Evolutionary conservation across 352 stramenopile species (phyloP).

Genomic region (Pythium scleroteichum): DNA sequence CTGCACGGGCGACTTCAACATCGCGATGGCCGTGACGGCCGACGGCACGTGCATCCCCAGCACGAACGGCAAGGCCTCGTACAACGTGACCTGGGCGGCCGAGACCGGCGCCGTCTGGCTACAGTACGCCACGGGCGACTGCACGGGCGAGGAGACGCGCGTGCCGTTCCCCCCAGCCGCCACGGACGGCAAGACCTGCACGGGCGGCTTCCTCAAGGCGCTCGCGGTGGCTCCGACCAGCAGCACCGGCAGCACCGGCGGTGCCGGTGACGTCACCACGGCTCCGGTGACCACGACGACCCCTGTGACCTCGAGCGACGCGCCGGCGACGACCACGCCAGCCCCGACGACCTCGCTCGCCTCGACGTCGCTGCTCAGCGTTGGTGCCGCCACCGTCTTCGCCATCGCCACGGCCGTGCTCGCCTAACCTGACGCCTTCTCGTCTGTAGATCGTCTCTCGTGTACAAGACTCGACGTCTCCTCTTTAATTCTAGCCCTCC

Average conservation of each 20-base stretch:
- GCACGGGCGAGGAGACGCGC: slow-evolving; percentile 10
- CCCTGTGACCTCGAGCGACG: background rate
- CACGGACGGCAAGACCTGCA: slow-evolving; percentile 16
- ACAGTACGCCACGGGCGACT: slow-evolving; percentile 14
- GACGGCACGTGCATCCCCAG: slow-evolving; percentile 14
- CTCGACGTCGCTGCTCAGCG: slow-evolving; percentile 1
- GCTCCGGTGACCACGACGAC: background rate
- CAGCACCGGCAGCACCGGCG: background rate
- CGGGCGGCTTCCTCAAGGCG: slow-evolving; percentile 11
- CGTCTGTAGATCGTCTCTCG: slow-evolving; percentile 1
- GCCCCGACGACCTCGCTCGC: background rate
- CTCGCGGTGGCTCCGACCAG: slow-evolving; percentile 10
- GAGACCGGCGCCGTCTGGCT: slow-evolving; percentile 14
- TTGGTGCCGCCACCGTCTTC: background rate
- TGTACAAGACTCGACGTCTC: no score
- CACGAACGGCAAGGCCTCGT: slow-evolving; percentile 14
- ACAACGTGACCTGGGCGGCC: slow-evolving; percentile 13
- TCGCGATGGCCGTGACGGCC: slow-evolving; percentile 13
- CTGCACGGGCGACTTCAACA: slow-evolving; percentile 11
- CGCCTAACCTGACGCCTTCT: slow-evolving; percentile 19
- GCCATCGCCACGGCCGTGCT: slow-evolving; percentile 30
- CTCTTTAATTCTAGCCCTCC: no score
- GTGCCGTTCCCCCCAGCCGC: slow-evolving; percentile 3
- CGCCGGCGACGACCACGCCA: background rate
- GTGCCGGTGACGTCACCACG: slow-evolving; percentile 1